Percentiles rank a stretch among this genome's conserved stretches.
Conservation (phyloP, 108 stramenopile genomes). For the Stephanodiscus minutulus region DNA sequence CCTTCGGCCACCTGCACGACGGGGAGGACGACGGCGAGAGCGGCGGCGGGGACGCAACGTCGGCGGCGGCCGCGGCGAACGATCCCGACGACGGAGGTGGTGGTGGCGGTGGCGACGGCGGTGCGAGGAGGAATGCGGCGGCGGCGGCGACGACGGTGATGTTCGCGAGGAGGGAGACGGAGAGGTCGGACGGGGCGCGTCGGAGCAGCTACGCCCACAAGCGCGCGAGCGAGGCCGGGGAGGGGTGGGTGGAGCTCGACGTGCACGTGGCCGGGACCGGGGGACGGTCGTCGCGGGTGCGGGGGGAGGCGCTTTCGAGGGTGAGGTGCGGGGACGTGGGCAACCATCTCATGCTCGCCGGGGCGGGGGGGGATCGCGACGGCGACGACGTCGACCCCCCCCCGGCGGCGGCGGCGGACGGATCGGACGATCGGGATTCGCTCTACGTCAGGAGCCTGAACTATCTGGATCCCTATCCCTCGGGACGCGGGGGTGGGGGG, state of each 20-base stretch:
- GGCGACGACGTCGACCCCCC: background rate
- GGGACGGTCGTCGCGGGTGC: conserved; percentile 4
- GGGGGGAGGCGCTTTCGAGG: background rate
- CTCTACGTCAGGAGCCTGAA: conserved; percentile 66
- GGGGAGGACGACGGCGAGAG: conserved; percentile 40
- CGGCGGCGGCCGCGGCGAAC: background rate
- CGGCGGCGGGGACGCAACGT: conserved; percentile 1
- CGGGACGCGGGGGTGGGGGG: conserved; percentile 4
- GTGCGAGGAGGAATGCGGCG: background rate
- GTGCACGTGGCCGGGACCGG: conserved; percentile 45
- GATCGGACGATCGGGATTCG: conserved; percentile 1
- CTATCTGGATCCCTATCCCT: conserved; percentile 49
- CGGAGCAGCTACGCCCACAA: conserved; percentile 82
- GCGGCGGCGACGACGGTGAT: conserved; percentile 49
- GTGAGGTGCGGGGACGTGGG: conserved; percentile 32
- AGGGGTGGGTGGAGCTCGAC: conserved; percentile 80
- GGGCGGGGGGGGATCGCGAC: background rate
- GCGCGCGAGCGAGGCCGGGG: conserved; percentile 78
- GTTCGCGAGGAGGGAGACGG: conserved; percentile 88
- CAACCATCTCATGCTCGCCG: conserved; percentile 18
- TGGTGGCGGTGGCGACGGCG: background rate
- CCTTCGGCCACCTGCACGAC: conserved; percentile 48
- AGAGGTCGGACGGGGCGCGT: conserved; percentile 45
- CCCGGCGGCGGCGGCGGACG: background rate
- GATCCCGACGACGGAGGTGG: background rate